Evolutionary conservation across 2,329 filamentous ascomycete genomes (phyloP).

Genomic region (Botrytis elliptica): DNA sequence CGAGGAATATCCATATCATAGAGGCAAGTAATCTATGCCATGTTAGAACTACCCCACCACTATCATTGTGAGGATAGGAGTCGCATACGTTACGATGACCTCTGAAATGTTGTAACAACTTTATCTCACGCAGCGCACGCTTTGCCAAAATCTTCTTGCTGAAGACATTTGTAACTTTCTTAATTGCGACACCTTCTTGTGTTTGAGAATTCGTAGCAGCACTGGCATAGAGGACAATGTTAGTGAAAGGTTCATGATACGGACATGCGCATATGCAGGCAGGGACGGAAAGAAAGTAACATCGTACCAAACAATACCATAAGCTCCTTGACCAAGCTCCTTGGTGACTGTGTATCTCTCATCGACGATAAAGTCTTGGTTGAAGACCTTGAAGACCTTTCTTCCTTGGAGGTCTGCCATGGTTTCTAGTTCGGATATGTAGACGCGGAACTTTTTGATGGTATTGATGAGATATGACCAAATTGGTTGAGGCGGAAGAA

Average conservation of each 20-base stretch:
- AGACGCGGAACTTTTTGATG: background rate
- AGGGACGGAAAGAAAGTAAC: slow-evolving; percentile 26
- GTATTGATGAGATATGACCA: background rate
- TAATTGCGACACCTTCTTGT: slow-evolving; percentile 93
- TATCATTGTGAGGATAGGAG: slow-evolving; percentile 2
- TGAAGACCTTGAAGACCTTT: slow-evolving; percentile 99
- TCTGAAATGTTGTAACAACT: slow-evolving; percentile 96
- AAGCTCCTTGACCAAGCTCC: slow-evolving; percentile 96
- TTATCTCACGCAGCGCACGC: slow-evolving; percentile 96
- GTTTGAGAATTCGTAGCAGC: slow-evolving; percentile 90
- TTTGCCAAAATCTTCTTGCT: slow-evolving; percentile 99
- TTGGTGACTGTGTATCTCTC: slow-evolving; percentile 98
- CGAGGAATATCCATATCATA: slow-evolving; percentile 99
- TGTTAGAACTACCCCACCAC: slow-evolving; percentile 41
- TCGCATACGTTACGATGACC: slow-evolving; percentile 76
- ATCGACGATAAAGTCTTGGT: slow-evolving; percentile 98
- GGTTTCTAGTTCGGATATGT: slow-evolving; percentile 27
- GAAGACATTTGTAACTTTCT: slow-evolving; percentile 99
- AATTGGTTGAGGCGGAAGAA: background rate
- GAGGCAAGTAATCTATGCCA: slow-evolving; percentile 84
- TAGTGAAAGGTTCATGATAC: slow-evolving; percentile 34
- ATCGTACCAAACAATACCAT: slow-evolving; percentile 93
- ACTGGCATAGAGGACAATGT: slow-evolving; percentile 47
- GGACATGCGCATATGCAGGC: slow-evolving; percentile 17
- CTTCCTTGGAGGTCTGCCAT: slow-evolving; percentile 52